phyloP scores from a whole-genome alignment of 805 yeast species.

The Dipodascopsis tothii region DNA sequence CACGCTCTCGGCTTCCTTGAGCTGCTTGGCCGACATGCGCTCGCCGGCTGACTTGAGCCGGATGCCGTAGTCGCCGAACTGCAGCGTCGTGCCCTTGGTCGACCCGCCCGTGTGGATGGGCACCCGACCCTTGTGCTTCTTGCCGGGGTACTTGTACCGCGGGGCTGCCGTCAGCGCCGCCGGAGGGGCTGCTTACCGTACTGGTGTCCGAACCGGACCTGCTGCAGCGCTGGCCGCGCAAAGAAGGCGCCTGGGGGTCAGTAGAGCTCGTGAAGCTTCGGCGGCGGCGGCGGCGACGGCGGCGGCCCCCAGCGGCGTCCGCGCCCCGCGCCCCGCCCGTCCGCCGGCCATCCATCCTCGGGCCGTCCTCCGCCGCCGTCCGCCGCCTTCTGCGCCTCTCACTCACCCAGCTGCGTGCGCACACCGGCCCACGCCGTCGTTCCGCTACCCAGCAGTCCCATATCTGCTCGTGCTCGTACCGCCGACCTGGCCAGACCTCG shows the following conservation, averaged over 20 bases:
- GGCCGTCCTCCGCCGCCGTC: too few relatives aligned
- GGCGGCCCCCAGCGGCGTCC: too few relatives aligned
- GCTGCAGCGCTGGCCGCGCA: neutral
- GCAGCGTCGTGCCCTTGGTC: conserved; percentile 71
- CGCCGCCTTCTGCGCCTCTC: too few relatives aligned
- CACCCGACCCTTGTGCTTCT: conserved; percentile 90
- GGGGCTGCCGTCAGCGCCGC: neutral
- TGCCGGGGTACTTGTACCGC: conserved; percentile 30
- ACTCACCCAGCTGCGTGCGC: too few relatives aligned
- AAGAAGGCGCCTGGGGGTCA: neutral
- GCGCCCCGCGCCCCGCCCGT: too few relatives aligned
- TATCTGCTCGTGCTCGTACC: too few relatives aligned
- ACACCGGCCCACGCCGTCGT: too few relatives aligned
- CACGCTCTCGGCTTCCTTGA: conserved; percentile 84
- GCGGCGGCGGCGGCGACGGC: too few relatives aligned
- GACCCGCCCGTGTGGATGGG: conserved; percentile 94
- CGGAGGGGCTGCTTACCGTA: conserved; percentile 35
- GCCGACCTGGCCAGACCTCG: too few relatives aligned
- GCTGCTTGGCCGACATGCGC: conserved; percentile 76
- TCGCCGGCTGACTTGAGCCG: conserved; percentile 84
- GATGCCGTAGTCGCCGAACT: conserved; percentile 77
- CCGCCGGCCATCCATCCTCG: too few relatives aligned
- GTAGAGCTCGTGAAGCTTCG: too few relatives aligned
- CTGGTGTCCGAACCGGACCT: conserved; percentile 26
- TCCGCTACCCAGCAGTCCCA: too few relatives aligned